phyloP scores from a whole-genome alignment of 352 stramenopile species.

The Thalassiosira hispida region DNA sequence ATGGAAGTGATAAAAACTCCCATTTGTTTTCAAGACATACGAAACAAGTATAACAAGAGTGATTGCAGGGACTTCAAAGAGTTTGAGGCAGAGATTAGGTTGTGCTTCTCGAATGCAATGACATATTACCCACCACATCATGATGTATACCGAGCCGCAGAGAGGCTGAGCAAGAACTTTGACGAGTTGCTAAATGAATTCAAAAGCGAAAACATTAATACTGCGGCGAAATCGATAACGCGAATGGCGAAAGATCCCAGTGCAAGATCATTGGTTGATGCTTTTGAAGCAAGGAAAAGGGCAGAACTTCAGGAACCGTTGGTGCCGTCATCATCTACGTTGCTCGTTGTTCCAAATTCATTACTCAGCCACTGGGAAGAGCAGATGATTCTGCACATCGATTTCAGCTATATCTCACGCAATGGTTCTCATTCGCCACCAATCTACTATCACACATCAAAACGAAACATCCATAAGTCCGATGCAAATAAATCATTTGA shows the following conservation, averaged over 20 bases:
- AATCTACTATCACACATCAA: slow-evolving; percentile 67
- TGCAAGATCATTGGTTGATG: slow-evolving; percentile 55
- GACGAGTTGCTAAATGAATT: slow-evolving; percentile 47
- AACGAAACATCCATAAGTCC: slow-evolving; percentile 7
- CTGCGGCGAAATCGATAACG: slow-evolving; percentile 57
- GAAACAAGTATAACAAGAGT: slow-evolving; percentile 33
- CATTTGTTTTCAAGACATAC: slow-evolving; percentile 62
- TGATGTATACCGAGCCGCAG: slow-evolving; percentile 52
- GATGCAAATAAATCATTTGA: slow-evolving; percentile 16
- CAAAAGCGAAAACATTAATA: slow-evolving; percentile 60
- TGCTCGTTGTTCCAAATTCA: slow-evolving; percentile 85
- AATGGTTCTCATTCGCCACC: slow-evolving; percentile 38
- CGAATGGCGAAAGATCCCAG: slow-evolving; percentile 40
- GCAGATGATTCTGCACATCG: slow-evolving; percentile 80
- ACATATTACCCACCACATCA: slow-evolving; percentile 54
- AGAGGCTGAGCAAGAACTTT: slow-evolving; percentile 41
- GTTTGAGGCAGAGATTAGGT: slow-evolving; percentile 42
- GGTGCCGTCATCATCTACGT: slow-evolving; percentile 68
- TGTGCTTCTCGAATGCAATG: slow-evolving; percentile 58
- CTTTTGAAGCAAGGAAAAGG: slow-evolving; percentile 54
- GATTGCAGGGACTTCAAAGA: slow-evolving; percentile 44
- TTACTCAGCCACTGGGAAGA: slow-evolving; percentile 86
- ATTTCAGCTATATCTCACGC: slow-evolving; percentile 64
- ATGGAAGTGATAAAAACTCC: slow-evolving; percentile 52
- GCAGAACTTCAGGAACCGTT: slow-evolving; percentile 58